phyloP scores from a whole-genome alignment of 306 rosid species.

The Glycine tomentella region DNA sequence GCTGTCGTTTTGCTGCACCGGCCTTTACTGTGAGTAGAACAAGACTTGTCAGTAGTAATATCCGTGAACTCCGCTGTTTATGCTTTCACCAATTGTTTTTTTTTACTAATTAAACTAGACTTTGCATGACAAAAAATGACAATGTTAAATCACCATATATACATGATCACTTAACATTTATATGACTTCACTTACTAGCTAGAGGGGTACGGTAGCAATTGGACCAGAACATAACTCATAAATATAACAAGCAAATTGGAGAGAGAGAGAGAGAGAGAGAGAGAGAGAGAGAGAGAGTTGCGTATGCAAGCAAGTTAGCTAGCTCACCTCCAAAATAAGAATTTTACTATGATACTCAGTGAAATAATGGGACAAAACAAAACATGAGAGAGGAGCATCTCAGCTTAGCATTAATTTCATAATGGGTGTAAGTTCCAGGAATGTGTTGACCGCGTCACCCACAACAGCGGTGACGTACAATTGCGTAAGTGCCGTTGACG shows the following conservation, averaged over 20 bases:
- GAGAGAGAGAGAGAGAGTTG: not conserved
- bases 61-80: too few species aligned
- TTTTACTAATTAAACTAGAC: too few species aligned
- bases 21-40: not conserved
- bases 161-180: too few species aligned
- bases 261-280: too few species aligned
- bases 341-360: not conserved
- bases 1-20: slow-evolving; percentile 42
- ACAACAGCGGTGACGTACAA: slow-evolving; percentile 60
- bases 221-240: too few species aligned
- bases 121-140: too few species aligned
- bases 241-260: too few species aligned
- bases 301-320: not conserved
- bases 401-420: not conserved
- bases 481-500: slow-evolving; percentile 79
- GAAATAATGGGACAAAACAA: not conserved
- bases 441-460: slow-evolving; percentile 66
- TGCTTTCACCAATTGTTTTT: too few species aligned
- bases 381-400: not conserved
- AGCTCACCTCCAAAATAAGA: not conserved
- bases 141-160: too few species aligned
- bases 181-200: too few species aligned
- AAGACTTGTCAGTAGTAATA: too few species aligned
- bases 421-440: slow-evolving; percentile 44
- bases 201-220: too few species aligned